These are phyloP conservation scores for Pleomassaria siparia DNA, from an alignment of 2,329 filamentous ascomycete genomes.

Conservation along the genomic window DNA sequence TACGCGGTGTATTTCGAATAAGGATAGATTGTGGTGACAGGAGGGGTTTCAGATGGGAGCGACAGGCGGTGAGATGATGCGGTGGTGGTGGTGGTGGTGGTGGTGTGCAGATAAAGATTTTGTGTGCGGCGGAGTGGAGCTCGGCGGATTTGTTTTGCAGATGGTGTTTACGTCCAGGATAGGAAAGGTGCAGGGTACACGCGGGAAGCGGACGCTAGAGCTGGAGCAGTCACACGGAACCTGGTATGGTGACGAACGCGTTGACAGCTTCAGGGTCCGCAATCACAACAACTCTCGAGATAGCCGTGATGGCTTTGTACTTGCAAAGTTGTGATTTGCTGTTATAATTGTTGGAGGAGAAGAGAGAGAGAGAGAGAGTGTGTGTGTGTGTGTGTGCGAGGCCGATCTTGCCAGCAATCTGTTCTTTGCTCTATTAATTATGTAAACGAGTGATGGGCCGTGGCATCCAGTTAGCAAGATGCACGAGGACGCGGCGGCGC, in stretches of 20 bases:
- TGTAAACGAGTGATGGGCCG: constrained; percentile 7
- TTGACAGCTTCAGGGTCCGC: not conserved
- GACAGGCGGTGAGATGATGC: too few relatives aligned
- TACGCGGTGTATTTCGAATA: not conserved
- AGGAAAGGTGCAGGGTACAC: not conserved
- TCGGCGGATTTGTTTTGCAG: constrained; percentile 1
- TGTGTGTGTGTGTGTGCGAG: not conserved
- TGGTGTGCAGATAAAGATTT: not conserved
- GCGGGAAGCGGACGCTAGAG: not conserved
- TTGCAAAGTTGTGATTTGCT: not conserved
- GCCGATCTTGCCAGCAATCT: not conserved
- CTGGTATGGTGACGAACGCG: not conserved
- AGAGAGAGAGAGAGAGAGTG: not conserved
- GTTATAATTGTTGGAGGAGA: not conserved
- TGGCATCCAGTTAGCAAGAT: constrained; percentile 23
- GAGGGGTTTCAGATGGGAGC: not conserved
- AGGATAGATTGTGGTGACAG: not conserved
- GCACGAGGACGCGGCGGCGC: constrained; percentile 36
- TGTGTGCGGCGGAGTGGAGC: constrained; percentile 1
- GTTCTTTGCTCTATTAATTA: constrained; percentile 9
- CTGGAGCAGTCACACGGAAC: not conserved
- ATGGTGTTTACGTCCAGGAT: not conserved
- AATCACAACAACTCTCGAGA: not conserved
- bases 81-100: too few relatives aligned
- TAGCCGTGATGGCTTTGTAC: too few relatives aligned